phyloP scores from a whole-genome alignment of 139 green algal species.

The Chlorokybus atmophyticus region DNA sequence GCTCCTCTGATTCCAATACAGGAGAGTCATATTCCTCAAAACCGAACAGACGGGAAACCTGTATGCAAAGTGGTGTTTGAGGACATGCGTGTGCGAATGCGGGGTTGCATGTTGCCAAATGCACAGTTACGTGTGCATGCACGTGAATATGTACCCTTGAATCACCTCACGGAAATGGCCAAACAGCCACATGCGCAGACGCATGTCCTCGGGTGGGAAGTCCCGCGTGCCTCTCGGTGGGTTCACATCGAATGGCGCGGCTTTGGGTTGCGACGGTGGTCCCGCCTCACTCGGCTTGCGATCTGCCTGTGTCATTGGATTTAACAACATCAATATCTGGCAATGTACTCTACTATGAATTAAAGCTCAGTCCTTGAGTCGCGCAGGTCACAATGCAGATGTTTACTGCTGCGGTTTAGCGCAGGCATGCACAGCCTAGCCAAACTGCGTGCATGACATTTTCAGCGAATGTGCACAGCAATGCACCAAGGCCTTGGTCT shows the following conservation, averaged over 20 bases:
- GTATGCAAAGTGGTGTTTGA: neutral
- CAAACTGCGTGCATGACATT: no score
- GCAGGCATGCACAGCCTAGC: no score
- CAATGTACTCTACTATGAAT: no score
- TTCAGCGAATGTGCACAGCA: no score
- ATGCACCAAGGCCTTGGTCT: no score
- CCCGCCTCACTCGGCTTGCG: no score
- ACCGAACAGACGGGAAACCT: slow-evolving; percentile 45
- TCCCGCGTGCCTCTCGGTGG: slow-evolving; percentile 70
- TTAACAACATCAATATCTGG: no score
- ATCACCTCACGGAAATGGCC: slow-evolving; percentile 23
- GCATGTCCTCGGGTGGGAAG: slow-evolving; percentile 88
- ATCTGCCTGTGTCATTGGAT: no score
- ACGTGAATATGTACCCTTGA: neutral
- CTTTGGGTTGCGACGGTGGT: no score
- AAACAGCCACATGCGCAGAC: slow-evolving; percentile 83
- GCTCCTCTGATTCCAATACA: slow-evolving; percentile 90
- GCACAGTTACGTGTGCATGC: neutral
- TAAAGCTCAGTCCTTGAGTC: no score
- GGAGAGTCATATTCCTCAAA: slow-evolving; percentile 91
- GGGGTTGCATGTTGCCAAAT: neutral
- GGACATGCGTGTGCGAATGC: neutral
- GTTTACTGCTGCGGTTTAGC: no score
- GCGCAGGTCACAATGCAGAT: no score
- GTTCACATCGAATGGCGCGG: slow-evolving; percentile 53